Conservation (phyloP, 768 basidiomycete genomes). For the Cystobasidium ongulense region DNA sequence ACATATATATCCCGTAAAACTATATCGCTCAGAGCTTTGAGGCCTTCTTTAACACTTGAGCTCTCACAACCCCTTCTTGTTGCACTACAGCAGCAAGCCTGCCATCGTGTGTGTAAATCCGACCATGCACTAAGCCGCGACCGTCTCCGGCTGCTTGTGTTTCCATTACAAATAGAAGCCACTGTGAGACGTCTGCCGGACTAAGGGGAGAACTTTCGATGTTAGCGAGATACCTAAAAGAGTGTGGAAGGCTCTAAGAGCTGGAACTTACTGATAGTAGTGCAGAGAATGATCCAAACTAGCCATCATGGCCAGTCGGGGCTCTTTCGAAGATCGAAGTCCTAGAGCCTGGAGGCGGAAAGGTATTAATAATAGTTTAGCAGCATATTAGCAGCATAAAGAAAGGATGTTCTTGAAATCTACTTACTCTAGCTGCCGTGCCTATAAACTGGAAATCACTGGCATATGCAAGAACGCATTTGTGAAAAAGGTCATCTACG, state of each 20-base stretch:
- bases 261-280: conserved; percentile 37
- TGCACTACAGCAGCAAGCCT: conserved; percentile 35
- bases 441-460: conserved; percentile 35
- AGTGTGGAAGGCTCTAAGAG: background rate
- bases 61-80: conserved; percentile 32
- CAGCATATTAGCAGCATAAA: too few relatives aligned
- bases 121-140: conserved; percentile 35
- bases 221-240: background rate
- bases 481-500: conserved; percentile 23
- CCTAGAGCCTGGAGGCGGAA: conserved; percentile 12
- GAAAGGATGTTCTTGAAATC: too few relatives aligned
- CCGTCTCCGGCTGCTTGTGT: conserved; percentile 34
- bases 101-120: conserved; percentile 40
- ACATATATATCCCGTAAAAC: too few relatives aligned
- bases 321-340: conserved; percentile 30
- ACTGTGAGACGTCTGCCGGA: conserved; percentile 34
- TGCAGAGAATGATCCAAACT: conserved; percentile 39
- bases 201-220: background rate
- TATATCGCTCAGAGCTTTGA: conserved; percentile 6
- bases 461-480: conserved; percentile 32
- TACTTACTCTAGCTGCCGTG: conserved; percentile 18
- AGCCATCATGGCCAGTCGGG: conserved; percentile 40
- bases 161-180: conserved; percentile 39
- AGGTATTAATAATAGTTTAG: too few relatives aligned
- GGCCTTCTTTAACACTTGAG: background rate